phyloP scores from a whole-genome alignment of 2,329 filamentous ascomycete species.

The Blumeriella jaapii region DNA sequence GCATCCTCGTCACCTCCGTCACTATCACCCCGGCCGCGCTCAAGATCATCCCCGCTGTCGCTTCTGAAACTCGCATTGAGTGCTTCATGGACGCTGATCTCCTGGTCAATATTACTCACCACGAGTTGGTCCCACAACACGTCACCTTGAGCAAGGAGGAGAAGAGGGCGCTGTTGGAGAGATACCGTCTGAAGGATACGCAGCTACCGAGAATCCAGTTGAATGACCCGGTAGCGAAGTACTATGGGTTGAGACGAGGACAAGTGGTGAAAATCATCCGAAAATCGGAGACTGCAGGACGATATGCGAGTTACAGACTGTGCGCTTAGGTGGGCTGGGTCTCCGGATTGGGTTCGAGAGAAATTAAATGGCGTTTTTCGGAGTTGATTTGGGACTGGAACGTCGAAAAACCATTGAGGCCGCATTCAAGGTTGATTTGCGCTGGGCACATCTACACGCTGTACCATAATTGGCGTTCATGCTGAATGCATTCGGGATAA shows the following conservation, averaged over 20 bases:
- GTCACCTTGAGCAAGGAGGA: constrained; percentile 83
- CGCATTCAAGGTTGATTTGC: constrained; percentile 14
- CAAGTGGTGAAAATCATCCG: constrained; percentile 98
- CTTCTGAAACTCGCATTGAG: constrained; percentile 72
- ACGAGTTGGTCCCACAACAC: constrained; percentile 92
- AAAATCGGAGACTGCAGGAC: constrained; percentile 85
- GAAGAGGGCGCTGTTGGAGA: constrained; percentile 71
- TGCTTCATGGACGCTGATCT: constrained; percentile 93
- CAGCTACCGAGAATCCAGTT: constrained; percentile 87
- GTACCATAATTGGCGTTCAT: constrained; percentile 6
- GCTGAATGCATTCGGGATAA: not conserved
- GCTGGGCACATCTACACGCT: constrained; percentile 10
- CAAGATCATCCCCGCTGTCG: constrained; percentile 71
- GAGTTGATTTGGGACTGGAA: constrained; percentile 3
- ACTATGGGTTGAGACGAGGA: constrained; percentile 78
- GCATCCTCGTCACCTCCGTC: constrained; percentile 78
- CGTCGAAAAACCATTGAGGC: constrained; percentile 11
- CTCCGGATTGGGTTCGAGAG: not conserved
- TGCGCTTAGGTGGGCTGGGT: constrained; percentile 38
- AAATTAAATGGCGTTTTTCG: constrained; percentile 10
- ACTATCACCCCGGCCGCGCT: constrained; percentile 77
- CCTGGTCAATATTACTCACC: constrained; percentile 94
- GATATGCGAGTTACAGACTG: constrained; percentile 87
- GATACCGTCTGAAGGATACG: constrained; percentile 94
- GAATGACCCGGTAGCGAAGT: constrained; percentile 85